These are phyloP conservation scores for Ophiostoma australiae DNA, from an alignment of 2,329 filamentous ascomycete genomes.

Conservation along the genomic window DNA sequence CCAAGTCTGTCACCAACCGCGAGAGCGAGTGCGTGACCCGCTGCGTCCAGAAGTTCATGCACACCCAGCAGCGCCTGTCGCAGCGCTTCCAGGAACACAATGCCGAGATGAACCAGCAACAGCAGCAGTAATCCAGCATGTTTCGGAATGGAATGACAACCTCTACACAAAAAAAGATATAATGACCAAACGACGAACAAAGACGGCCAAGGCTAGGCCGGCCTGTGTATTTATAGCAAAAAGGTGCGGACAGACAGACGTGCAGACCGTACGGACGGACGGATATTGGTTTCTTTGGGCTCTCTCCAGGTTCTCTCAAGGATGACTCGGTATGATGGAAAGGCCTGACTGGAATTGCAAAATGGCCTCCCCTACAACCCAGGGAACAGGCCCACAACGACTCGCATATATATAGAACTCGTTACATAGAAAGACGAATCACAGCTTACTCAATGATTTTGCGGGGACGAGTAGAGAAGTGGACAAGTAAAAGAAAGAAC, in stretches of 20 bases:
- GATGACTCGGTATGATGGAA: background rate
- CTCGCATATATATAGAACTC: conserved; percentile 10
- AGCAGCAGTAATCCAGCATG: conserved; percentile 32
- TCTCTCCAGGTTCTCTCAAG: background rate
- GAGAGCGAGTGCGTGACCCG: conserved; percentile 90
- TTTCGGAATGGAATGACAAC: background rate
- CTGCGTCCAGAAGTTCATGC: conserved; percentile 95
- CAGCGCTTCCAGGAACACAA: conserved; percentile 79
- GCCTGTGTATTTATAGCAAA: conserved; percentile 16
- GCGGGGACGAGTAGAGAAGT: background rate
- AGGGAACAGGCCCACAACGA: background rate
- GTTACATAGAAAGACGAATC: conserved; percentile 15
- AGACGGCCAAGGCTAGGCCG: background rate
- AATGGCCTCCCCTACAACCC: background rate
- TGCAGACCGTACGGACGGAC: background rate
- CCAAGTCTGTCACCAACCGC: conserved; percentile 81
- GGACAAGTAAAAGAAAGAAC: background rate
- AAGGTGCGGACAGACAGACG: background rate
- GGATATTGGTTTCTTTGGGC: conserved; percentile 1
- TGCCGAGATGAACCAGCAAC: conserved; percentile 53
- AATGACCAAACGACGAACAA: conserved; percentile 12
- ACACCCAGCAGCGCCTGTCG: conserved; percentile 81
- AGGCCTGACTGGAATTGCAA: background rate
- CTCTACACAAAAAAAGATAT: conserved; percentile 13
- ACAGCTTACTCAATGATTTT: conserved; percentile 1